Conservation (phyloP, 139 green algal species). For the Klebsormidium nitens region DNA sequence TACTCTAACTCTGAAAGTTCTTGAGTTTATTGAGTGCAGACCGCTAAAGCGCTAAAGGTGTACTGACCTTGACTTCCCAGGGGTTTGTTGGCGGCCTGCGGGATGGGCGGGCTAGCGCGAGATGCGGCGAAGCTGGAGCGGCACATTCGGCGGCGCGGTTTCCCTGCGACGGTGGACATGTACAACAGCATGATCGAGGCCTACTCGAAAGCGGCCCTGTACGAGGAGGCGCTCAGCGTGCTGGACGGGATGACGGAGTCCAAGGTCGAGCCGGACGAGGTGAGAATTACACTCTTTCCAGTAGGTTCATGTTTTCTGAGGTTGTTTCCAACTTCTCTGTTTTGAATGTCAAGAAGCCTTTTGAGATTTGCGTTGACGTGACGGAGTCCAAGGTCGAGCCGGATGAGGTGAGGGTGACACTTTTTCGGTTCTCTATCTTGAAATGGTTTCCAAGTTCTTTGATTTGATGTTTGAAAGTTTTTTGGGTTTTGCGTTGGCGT, state of each 20-base stretch:
- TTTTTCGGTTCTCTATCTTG: too few relatives aligned
- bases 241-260: not conserved
- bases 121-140: too few relatives aligned
- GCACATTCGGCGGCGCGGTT: not conserved
- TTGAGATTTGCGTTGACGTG: too few relatives aligned
- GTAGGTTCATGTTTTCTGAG: too few relatives aligned
- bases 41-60: too few relatives aligned
- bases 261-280: not conserved
- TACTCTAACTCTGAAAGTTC: not conserved
- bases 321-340: too few relatives aligned
- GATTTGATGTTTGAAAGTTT: too few relatives aligned
- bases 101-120: not conserved
- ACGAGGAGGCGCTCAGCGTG: not conserved
- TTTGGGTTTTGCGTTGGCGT: too few relatives aligned
- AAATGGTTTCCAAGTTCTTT: too few relatives aligned
- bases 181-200: not conserved
- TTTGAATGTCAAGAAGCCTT: too few relatives aligned
- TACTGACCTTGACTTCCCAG: not conserved
- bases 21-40: not conserved
- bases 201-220: not conserved
- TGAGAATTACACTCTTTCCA: too few relatives aligned
- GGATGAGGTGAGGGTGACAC: not conserved
- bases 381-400: not conserved
- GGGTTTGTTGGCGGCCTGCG: not conserved
- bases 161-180: not conserved